Base-by-base conservation (phyloP, 768 basidiomycete genomes). In the Gloeopeniophorella convolvens region DNA sequence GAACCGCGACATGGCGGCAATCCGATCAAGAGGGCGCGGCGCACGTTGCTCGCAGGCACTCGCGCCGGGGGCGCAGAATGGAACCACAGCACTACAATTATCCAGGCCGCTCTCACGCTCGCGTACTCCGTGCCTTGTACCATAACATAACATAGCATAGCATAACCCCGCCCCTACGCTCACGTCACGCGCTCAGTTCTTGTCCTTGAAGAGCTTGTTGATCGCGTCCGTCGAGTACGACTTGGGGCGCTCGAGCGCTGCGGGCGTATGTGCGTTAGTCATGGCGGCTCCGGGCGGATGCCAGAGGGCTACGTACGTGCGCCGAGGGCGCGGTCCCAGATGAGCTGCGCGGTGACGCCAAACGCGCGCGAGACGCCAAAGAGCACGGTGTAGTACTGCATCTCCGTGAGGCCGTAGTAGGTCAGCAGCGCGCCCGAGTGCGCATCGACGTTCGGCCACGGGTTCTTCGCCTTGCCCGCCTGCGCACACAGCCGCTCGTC, bases 341-440 rank as follows among this genome's bases (percentile, higher is more conserved):
- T 89, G 57, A 91, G 74, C 63, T 93, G 91, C 27, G 89, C 82
- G 47, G 86, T 79, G 48, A 91, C 89, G 71, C 89, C 89, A 59
- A 91, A 89, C 15, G 89, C 91, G 64, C 91, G 86, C n/a, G 90
- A 94, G 7, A 96, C 89, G 73, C 92, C 93, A 68, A 96, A 96
- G 53, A 96, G 76, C 48, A 98, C 95, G 59, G 94, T 97, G 74
- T 97, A 97, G 77, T 88, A 97, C 65, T 90, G 80, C 85, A 94
- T 92, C 69, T 94, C 82, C 56, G 76, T 79, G 48, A 95, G 72
- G 42, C 90, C 90, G 62, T 92, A 93, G 70, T 93, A 73, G 24
- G 85, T 85, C 18, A 94, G 71, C 39, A 94, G 79, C 45, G 81
- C 89, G 69, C 90, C 92, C 13, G 95, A 97, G 74, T 95, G 93